Percentiles rank a stretch among this genome's conserved stretches.
Evolutionary conservation across 1,284 basidiomycete species (phyloP).

Genomic region (Irpex lacteus): DNA sequence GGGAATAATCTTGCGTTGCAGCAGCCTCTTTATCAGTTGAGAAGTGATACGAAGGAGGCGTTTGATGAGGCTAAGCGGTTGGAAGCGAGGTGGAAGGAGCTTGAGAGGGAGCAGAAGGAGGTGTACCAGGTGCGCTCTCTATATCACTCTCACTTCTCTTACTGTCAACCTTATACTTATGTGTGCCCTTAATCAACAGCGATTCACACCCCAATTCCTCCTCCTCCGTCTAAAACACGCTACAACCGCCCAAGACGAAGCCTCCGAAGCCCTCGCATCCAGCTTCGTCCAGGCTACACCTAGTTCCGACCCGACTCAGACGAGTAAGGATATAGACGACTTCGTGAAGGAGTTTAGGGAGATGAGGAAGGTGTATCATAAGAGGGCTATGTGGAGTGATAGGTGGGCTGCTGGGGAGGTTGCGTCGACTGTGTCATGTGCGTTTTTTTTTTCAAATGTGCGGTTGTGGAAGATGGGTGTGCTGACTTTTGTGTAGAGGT

Average conservation of each 20-base stretch:
- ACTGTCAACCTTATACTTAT: neutral
- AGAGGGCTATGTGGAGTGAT: conserved; percentile 85
- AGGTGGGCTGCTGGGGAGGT: conserved; percentile 84
- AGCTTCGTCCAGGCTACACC: conserved; percentile 68
- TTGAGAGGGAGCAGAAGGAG: conserved; percentile 84
- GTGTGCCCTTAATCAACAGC: conserved; percentile 42
- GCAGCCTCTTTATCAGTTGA: conserved; percentile 67
- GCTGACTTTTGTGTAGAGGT: neutral
- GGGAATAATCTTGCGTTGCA: conserved; percentile 76
- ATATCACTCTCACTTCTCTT: too few relatives aligned
- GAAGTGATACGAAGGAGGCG: conserved; percentile 78
- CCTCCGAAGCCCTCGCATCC: conserved; percentile 79
- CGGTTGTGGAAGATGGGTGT: neutral
- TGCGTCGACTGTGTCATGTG: conserved; percentile 50
- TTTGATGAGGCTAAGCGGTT: conserved; percentile 82
- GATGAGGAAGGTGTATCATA: conserved; percentile 83
- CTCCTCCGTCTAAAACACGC: conserved; percentile 84
- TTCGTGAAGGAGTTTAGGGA: conserved; percentile 89
- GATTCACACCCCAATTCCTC: conserved; percentile 82
- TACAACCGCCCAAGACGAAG: conserved; percentile 84
- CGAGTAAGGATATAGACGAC: conserved; percentile 70
- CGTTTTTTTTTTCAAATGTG: neutral
- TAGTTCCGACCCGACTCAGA: conserved; percentile 31
- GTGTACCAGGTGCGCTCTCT: conserved; percentile 74
- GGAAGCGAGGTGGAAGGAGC: conserved; percentile 78